Evolutionary conservation across 306 rosid species (phyloP).

Genomic region (Leucaena leucocephala): DNA sequence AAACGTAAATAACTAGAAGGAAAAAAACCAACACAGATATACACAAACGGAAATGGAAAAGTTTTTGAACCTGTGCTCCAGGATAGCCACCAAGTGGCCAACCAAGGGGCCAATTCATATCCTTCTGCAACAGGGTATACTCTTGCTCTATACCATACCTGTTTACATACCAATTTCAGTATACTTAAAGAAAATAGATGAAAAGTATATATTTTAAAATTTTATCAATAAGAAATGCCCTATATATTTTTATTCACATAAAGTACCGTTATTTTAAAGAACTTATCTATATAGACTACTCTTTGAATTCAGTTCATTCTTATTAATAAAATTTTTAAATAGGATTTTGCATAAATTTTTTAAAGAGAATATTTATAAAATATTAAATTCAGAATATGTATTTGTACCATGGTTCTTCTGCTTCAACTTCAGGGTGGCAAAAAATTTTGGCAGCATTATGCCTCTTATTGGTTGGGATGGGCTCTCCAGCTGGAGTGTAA

Average conservation of each 20-base stretch:
- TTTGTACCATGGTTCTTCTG: constrained; percentile 63
- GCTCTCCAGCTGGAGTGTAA: constrained; percentile 70
- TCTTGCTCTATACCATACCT: constrained; percentile 80
- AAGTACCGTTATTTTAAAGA: no score
- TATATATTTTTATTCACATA: no score
- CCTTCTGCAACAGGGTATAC: constrained; percentile 62
- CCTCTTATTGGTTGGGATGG: constrained; percentile 63
- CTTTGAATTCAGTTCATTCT: no score
- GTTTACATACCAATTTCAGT: background rate
- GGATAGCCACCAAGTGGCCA: constrained; percentile 77
- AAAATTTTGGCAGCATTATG: constrained; percentile 61
- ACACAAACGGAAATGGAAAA: background rate
- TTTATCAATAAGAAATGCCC: no score
- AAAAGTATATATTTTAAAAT: no score
- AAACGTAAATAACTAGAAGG: background rate
- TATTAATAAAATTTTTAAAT: no score
- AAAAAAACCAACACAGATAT: background rate
- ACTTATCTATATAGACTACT: no score
- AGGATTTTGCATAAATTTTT: no score
- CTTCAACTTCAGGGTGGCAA: constrained; percentile 56
- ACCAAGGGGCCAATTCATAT: constrained; percentile 64
- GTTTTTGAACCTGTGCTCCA: constrained; percentile 51
- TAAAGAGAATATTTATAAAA: no score
- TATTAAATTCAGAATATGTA: background rate
- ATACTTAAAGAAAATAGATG: no score